Base-by-base conservation (phyloP, 257 asterid genomes). In the Cinchona pubescens region DNA sequence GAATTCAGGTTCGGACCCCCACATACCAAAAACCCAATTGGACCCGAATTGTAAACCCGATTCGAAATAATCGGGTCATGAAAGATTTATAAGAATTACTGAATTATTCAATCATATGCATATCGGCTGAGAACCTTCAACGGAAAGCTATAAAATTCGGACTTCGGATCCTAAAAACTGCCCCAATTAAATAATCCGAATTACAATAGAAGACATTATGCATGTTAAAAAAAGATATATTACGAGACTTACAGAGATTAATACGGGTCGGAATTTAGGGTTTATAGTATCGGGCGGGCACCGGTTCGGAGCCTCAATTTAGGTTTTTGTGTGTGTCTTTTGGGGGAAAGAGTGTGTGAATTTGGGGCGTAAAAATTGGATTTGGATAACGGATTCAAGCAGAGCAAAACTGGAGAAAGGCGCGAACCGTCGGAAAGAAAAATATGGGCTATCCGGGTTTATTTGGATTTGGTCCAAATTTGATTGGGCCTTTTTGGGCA, bases 351-450 rank as follows among this genome's bases (percentile, higher is more conserved):
- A n/a, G n/a, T n/a, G n/a, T n/a, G n/a, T n/a, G n/a, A n/a, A n/a
- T n/a, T n/a, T n/a, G n/a, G n/a, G n/a, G n/a, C n/a, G n/a, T n/a
- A n/a, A n/a, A n/a, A n/a, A n/a, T n/a, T n/a, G 79, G 37, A 67
- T 46, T 59, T 67, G 69, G 80, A 71, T 29, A 81, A 11, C 23
- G 13, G 64, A 76, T n/a, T n/a, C n/a, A n/a, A n/a, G n/a, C n/a
- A 10, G 45, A 4, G 77, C 78, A 59, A 71, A 72, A 71, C 43
- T 65, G 76, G 85, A 76, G 56, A 66, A 82, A 74, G 84, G 85
- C 86, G 82, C 84, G 82, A 82, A 85, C 88, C 87, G 89, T 76
- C 38, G 71, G 35, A 51, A 42, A 56, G 58, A 19, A 19, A 27
- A 19, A 12, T n/a, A 12, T 76, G 75, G 79, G 67, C 58, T 69